Conservation (phyloP, 1,284 basidiomycete genomes). For the Cryptococcus sp. region DNA sequence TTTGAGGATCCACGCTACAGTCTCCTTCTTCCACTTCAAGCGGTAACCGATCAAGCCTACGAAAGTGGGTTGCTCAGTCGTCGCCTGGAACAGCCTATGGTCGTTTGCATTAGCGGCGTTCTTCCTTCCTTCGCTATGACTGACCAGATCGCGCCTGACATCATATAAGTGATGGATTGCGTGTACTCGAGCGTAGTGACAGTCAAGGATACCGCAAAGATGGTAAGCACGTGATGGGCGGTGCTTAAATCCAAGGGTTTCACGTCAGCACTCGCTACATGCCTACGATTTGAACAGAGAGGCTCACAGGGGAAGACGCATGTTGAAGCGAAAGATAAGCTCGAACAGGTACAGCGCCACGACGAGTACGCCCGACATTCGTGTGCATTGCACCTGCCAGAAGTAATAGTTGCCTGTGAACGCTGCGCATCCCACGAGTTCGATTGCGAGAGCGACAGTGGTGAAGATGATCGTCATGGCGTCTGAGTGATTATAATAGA, state of each 20-base stretch:
- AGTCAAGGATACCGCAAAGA: constrained; percentile 17
- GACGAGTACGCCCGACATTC: constrained; percentile 16
- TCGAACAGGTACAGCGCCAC: constrained; percentile 25
- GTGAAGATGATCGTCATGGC: constrained; percentile 23
- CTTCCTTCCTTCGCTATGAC: not conserved
- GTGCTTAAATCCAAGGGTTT: constrained; percentile 4
- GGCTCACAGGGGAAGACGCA: constrained; percentile 21
- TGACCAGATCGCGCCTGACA: constrained; percentile 17
- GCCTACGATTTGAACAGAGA: not conserved
- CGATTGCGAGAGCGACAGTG: constrained; percentile 19
- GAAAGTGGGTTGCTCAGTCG: constrained; percentile 29
- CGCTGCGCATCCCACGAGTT: constrained; percentile 11
- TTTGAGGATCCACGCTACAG: constrained; percentile 15
- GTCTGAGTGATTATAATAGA: constrained; percentile 4
- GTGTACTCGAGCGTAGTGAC: constrained; percentile 21
- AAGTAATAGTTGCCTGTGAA: constrained; percentile 11
- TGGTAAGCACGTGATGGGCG: constrained; percentile 24
- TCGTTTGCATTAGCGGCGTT: not conserved
- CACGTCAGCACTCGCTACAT: not conserved
- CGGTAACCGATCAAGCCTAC: constrained; percentile 28
- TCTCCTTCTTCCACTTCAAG: constrained; percentile 11
- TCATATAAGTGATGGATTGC: constrained; percentile 7
- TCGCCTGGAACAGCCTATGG: constrained; percentile 24
- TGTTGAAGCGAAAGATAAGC: constrained; percentile 19
- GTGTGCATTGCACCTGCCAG: constrained; percentile 8